These are phyloP conservation scores for Kuraishia molischiana DNA, from an alignment of 805 yeast species.

Conservation along the genomic window DNA sequence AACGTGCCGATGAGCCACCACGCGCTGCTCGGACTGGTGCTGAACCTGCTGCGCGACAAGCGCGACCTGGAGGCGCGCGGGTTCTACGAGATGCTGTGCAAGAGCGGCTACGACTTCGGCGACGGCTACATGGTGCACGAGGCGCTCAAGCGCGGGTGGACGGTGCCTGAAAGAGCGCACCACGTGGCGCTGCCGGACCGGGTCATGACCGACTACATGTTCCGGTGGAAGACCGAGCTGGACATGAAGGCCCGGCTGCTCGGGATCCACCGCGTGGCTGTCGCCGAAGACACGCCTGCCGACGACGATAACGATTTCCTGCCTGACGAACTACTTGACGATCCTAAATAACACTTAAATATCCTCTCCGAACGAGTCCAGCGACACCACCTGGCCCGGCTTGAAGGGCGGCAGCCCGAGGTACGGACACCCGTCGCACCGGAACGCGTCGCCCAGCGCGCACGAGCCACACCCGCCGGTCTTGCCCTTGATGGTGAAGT, in stretches of 20 bases:
- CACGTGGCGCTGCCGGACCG: not conserved
- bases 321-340: not conserved
- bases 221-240: not conserved
- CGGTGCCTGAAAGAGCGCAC: not conserved
- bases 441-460: slow-evolving; percentile 93
- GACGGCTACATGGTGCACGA: not conserved
- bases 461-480: slow-evolving; percentile 98
- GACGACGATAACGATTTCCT: not conserved
- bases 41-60: not conserved
- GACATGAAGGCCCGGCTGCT: not conserved
- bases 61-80: not conserved
- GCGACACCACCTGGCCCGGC: slow-evolving; percentile 85
- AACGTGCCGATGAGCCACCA: not conserved
- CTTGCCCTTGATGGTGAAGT: slow-evolving; percentile 93
- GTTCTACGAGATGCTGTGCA: slow-evolving; percentile 1
- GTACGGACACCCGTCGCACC: slow-evolving; percentile 98
- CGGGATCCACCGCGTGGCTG: not conserved
- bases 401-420: slow-evolving; percentile 96
- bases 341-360: slow-evolving; percentile 24
- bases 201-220: not conserved
- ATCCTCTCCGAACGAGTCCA: slow-evolving; percentile 73
- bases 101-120: not conserved
- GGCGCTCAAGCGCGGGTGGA: slow-evolving; percentile 1
- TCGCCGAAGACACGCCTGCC: not conserved
- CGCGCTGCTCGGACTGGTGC: not conserved